Evolutionary conservation across 768 basidiomycete species (phyloP).

Genomic region (Pisolithus marmoratus): DNA sequence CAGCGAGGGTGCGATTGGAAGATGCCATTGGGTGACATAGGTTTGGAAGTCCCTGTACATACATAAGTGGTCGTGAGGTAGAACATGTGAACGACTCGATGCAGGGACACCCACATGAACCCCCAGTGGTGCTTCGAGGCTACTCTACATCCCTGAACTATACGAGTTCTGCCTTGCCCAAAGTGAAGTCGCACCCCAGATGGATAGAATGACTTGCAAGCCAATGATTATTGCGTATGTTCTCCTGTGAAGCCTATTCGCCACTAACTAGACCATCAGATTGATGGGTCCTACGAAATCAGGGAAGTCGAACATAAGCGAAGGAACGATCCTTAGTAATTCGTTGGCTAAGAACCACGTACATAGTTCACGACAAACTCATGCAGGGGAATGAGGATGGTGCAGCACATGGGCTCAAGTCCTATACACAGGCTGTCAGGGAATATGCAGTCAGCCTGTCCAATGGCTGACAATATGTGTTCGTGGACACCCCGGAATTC

Average conservation of each 20-base stretch:
- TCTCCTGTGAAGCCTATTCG: not conserved
- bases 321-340: not conserved
- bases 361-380: not conserved
- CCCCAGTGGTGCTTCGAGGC: not conserved
- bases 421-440: slow-evolving; percentile 3
- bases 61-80: no score
- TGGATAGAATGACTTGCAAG: not conserved
- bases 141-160: not conserved
- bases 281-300: slow-evolving; percentile 8
- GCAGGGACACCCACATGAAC: no score
- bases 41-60: no score
- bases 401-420: not conserved
- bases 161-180: not conserved
- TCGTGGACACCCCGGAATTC: slow-evolving; percentile 15
- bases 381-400: not conserved
- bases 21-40: no score
- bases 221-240: not conserved
- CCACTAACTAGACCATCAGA: not conserved
- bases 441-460: slow-evolving; percentile 9
- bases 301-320: not conserved
- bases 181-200: not conserved
- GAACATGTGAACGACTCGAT: no score
- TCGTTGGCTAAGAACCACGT: not conserved
- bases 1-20: no score
- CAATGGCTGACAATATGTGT: slow-evolving; percentile 7